Evolutionary conservation across 208 protist species (phyloP).

Genomic region (Acanthamoeba divionensis): DNA sequence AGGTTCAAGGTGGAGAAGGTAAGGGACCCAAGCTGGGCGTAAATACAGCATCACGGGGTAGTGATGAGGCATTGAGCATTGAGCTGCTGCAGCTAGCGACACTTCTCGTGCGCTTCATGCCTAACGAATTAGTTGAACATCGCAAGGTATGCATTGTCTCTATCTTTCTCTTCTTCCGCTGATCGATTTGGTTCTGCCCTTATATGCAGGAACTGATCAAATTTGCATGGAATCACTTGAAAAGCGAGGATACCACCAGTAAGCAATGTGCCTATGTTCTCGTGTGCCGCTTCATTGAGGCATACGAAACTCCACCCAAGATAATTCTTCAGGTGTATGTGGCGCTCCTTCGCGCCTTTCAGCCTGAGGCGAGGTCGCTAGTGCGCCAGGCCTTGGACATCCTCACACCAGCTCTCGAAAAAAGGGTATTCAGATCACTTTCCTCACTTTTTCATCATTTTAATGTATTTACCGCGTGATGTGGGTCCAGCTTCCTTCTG

Average conservation of each 20-base stretch:
- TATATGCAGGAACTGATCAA: conserved; percentile 78
- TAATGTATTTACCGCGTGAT: not conserved
- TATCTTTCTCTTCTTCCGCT: not conserved
- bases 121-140: not conserved
- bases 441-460: not conserved
- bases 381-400: conserved; percentile 82
- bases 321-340: conserved; percentile 85
- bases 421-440: not conserved
- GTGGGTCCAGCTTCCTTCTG: not conserved
- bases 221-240: conserved; percentile 82
- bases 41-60: not conserved
- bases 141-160: not conserved
- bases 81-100: conserved; percentile 80
- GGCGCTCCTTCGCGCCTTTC: conserved; percentile 76
- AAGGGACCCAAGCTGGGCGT: not conserved
- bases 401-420: conserved; percentile 75
- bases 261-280: conserved; percentile 83
- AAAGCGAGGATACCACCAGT: conserved; percentile 77
- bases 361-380: conserved; percentile 76
- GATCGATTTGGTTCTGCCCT: not conserved
- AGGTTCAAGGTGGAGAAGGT: not conserved
- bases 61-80: conserved; percentile 67
- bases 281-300: conserved; percentile 82
- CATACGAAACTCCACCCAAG: conserved; percentile 82
- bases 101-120: conserved; percentile 71